Evolutionary conservation across 305 asterid genomes (phyloP), one percentile per base, ranked within the genome.

Genomic region (Salvia sclarea): DNA sequence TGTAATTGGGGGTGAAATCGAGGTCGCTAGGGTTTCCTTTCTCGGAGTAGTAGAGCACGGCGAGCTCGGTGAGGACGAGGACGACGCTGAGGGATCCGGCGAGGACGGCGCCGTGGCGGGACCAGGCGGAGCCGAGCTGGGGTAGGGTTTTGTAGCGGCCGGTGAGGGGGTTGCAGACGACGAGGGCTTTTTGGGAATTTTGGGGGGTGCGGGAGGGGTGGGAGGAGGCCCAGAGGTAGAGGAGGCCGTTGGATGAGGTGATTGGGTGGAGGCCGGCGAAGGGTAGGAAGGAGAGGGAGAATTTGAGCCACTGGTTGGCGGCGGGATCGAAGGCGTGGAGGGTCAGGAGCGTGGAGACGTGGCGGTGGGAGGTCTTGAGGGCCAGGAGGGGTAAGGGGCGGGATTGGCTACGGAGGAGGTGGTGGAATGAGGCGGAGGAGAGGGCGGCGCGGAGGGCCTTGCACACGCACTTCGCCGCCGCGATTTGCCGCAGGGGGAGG

Each of bases 51-150:
- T 93, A 93, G 25, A 93, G 69, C 5, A 92, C 80, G 64, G 98
- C 97, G n/a, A 93, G 83, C 74, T 93, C 98, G 14, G 97, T 93
- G 71, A 93, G 90, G n/a, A 93, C 92, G 10, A 93, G 70, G 22
- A 93, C 95, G 10, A 79, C 81, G 63, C 74, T 78, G 0, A 79
- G 78, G 13, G 92, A 86, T 21, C 98, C 98, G 12, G 88, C 87
- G n/a, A 93, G 31, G 56, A 93, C 98, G 0, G 96, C 86, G 66
- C 97, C 98, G 35, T 93, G 97, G 74, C 91, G 91, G 18, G 95
- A 93, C 98, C 98, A 93, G 41, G 98, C 98, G 0, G 97, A 90
- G 68, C 98, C 98, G 61, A 93, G 86, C 84, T 88, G 98, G 11
- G 98, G 98, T 5, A 93, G 87, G 66, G 82, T 83, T 64, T 70